Base-by-base conservation (phyloP, 345 rosid species). In the Rubroshorea leprosula region DNA sequence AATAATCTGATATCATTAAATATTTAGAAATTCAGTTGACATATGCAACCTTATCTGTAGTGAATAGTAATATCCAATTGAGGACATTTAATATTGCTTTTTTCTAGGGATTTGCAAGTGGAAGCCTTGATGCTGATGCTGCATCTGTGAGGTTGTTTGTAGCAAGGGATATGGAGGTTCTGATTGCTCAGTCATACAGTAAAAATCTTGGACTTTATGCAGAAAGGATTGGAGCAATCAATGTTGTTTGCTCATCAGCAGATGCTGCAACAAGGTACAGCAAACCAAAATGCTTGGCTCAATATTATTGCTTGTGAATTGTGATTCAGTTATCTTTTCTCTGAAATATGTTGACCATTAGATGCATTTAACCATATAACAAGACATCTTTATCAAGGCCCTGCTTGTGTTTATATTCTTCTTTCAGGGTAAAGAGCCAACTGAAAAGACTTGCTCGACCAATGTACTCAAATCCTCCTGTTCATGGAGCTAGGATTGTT, bases 401-500 rank as follows among this genome's bases (percentile, higher is more conserved):
- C 5, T 39, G 31, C 55, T 17, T 27, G 31, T 45, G 23, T 51
- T 14, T 31, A 9, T 23, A 18, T 31, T 46, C 5, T 25, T 61
- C 48, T 65, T 63, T 69, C 85, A 93, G 99, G 82, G 97, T 89
- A 0, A 93, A 89, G 87, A 93, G 99, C 80, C 99, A 93, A 51
- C 72, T 93, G 81, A 89, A 93, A 74, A 85, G 96, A 70, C 74
- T 93, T 54, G 97, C 99, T 44, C 76, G 99, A 44, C 99, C 97
- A 29, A 93, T 93, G 99, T 85, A 93, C 78, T 93, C 99, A 3
- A 93, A 87, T 60, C 99, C 99, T 64, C 96, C 99, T 13, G 77
- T 89, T 58, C 99, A 89, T 19, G 97, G 99, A 24, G 97, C 99
- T 15, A 89, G 85, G 65, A 83, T 93, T 19, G 99, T 93, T 27